Base-by-base conservation (phyloP, 1,284 basidiomycete genomes). In the Kwoniella shivajii region DNA sequence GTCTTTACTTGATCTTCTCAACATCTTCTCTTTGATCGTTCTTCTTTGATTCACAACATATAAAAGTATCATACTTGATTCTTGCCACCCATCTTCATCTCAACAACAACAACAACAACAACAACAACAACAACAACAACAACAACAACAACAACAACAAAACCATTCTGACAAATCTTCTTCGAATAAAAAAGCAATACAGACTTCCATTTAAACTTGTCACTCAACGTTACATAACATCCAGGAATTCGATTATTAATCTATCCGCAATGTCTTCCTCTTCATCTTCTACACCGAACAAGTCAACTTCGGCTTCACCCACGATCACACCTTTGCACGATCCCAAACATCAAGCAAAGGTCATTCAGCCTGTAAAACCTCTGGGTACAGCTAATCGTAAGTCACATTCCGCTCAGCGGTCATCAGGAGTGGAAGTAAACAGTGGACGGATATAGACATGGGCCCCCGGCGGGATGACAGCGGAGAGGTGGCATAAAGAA, bases 301-400 rank as follows among this genome's bases (percentile, higher is more conserved):
- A 59, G 44, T 48, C 63, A 14, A 29, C 65, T 5, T 50, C 65
- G 4, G 54, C 69, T 20, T 71, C 69, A 13, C 74, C 74, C 3
- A 69, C 59, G 45, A 74, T 92, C 58, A 86, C 89, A 66, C 89
- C 91, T 9, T 82, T 93, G 66, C 90, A 92, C 77, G 88, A 91
- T 72, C 90, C 90, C 16, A 82, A 82, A 0, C 86, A 88, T 65
- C 86, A 88, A 38, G 90, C 91, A 1, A 84, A 86, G 64, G 81
- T 92, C 58, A 84, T 87, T 46, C 82, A 87, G 16, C 90, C 89
- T 2, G 84, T 88, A 69, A 88, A 88, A 49, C 89, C 88, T 6
- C 80, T 92, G 5, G 88, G 89, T 24, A 87, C 85, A 58, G 80
- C 84, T 18, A 80, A 74, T 44, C 65, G 76, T 78, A 59, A 72